Conservation (phyloP, 345 rosid species). For the Citrus cavaleriei region DNA sequence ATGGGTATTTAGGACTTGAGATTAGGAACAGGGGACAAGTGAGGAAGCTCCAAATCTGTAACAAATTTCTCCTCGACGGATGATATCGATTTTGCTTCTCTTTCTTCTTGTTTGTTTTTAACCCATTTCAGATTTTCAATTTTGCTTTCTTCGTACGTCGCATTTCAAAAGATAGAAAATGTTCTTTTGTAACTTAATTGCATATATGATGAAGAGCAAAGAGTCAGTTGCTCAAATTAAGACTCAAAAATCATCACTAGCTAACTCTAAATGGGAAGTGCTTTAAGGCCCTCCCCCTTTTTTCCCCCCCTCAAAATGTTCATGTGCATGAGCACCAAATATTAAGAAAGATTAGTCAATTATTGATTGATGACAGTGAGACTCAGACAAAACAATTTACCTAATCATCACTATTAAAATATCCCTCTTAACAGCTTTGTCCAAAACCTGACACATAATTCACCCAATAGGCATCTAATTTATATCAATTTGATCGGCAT, state of each 20-base stretch:
- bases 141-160: too few relatives aligned
- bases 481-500: constrained; percentile 12
- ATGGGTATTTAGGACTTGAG: neutral
- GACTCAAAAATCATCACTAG: too few relatives aligned
- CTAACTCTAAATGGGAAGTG: too few relatives aligned
- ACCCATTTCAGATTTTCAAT: neutral
- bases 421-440: neutral
- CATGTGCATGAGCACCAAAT: neutral
- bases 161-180: neutral
- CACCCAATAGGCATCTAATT: constrained; percentile 9
- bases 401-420: constrained; percentile 12
- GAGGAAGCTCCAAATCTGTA: neutral
- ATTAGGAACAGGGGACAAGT: neutral
- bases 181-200: neutral
- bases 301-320: neutral
- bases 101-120: neutral
- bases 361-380: constrained; percentile 6
- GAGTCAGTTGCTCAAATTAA: too few relatives aligned
- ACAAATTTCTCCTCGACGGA: neutral
- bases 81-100: neutral
- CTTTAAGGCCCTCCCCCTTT: too few relatives aligned
- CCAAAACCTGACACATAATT: constrained; percentile 18
- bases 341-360: neutral
- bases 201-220: neutral
- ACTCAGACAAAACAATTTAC: constrained; percentile 19